Base-by-base conservation (phyloP, 2,329 filamentous ascomycete genomes). In the Aspergillus sp. region DNA sequence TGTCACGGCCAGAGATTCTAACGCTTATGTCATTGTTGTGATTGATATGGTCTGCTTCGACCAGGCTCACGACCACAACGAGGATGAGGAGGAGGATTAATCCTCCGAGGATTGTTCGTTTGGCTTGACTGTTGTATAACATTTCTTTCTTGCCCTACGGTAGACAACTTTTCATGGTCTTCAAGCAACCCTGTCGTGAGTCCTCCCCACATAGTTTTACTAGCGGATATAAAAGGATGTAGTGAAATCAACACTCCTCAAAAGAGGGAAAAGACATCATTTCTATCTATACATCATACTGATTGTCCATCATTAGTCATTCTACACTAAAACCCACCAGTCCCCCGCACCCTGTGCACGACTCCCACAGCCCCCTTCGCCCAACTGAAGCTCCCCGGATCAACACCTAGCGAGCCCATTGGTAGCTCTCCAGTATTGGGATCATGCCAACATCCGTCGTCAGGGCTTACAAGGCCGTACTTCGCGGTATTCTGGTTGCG, bases 401-500 rank as follows among this genome's bases (percentile, higher is more conserved):
- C 78, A 13, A 80, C 72, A 4, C 84, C 84, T 56, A 85, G 81
- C 7, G 80, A 82, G 2, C 81, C 84, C 19, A 81, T 76, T 0
- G 82, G 79, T 67, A 81, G 76, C 25, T 79, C 74, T 0, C 83
- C 83, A 1, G 79, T 74, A 5, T 73, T 69, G 0, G 76, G 73
- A 69, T 89, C 84, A 64, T 85, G 82, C 88, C 87, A 90, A 56
- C 87, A 82, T 0, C 87, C 88, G 71, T 90, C 87, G 22, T 82
- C 75, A 67, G 76, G 23, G 71, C 79, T 74, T 0, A 85, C 83
- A 17, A 76, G 75, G 0, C 89, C 88, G 71, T 85, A 90, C 2
- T 74, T 66, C 28, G 79, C 80, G 0, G 89, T 91, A 66, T 91
- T 91, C 71, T 91, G 88, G 69, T 91, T 91, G 25, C 85, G 79